These are phyloP conservation scores for Alloascoidea africana DNA, from an alignment of 805 yeast genomes.

Conservation along the genomic window DNA sequence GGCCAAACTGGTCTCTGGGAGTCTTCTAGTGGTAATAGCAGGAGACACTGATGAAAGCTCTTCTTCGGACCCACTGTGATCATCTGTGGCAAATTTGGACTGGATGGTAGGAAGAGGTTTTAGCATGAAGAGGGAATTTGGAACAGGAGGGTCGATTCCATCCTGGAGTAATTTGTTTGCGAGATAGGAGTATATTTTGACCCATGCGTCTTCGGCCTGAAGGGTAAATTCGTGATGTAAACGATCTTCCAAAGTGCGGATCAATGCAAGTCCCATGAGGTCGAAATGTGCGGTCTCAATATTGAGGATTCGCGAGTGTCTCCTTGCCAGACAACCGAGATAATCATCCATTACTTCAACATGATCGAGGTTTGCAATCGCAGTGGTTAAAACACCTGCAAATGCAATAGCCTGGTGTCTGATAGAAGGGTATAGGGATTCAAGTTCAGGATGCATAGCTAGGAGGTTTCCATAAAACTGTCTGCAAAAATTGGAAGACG, in stretches of 20 bases:
- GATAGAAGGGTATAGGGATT: slow-evolving; percentile 54
- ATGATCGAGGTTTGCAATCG: slow-evolving; percentile 49
- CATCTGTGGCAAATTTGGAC: too few relatives aligned
- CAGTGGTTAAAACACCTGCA: slow-evolving; percentile 61
- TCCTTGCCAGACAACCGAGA: slow-evolving; percentile 47
- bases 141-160: slow-evolving; percentile 24
- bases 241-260: slow-evolving; percentile 13
- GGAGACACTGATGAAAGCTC: too few relatives aligned
- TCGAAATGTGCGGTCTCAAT: slow-evolving; percentile 29
- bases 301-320: slow-evolving; percentile 63
- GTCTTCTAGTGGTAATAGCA: too few relatives aligned
- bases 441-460: slow-evolving; percentile 43
- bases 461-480: slow-evolving; percentile 64
- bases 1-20: too few relatives aligned
- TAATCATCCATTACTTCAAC: slow-evolving; percentile 42
- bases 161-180: slow-evolving; percentile 14
- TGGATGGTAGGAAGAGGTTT: too few relatives aligned
- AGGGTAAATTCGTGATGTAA: slow-evolving; percentile 11
- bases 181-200: slow-evolving; percentile 14
- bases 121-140: too few relatives aligned
- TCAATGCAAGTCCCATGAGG: slow-evolving; percentile 14
- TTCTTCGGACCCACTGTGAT: too few relatives aligned
- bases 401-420: slow-evolving; percentile 68
- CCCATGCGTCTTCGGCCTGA: slow-evolving; percentile 16
- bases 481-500: too few relatives aligned